phyloP scores from a whole-genome alignment of 805 yeast genomes.

The Saturnispora sanitii region DNA sequence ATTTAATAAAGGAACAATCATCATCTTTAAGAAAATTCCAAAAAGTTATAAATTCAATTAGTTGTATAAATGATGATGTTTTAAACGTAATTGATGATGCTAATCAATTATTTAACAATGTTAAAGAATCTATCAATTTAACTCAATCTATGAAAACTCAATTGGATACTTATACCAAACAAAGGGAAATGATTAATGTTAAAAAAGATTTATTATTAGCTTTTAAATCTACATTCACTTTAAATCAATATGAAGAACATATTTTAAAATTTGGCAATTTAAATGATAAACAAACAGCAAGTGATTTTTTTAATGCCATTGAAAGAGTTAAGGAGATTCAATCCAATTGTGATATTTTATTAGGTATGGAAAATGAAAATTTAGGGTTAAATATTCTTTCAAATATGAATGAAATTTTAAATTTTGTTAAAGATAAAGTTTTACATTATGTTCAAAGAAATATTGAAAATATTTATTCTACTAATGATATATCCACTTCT shows the following conservation, averaged over 20 bases:
- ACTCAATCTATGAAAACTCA: constrained; percentile 14
- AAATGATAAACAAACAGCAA: constrained; percentile 33
- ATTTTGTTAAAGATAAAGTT: constrained; percentile 46
- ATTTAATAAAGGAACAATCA: constrained; percentile 47
- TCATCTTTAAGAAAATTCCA: constrained; percentile 36
- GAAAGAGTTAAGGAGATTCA: constrained; percentile 55
- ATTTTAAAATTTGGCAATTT: constrained; percentile 27
- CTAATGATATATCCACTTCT: constrained; percentile 1
- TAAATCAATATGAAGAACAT: constrained; percentile 64
- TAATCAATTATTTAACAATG: constrained; percentile 16
- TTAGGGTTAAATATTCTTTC: constrained; percentile 59
- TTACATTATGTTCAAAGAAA: constrained; percentile 29
- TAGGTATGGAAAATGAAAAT: constrained; percentile 58
- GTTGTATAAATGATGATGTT: constrained; percentile 23
- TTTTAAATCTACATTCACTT: constrained; percentile 53
- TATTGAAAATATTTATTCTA: constrained; percentile 20
- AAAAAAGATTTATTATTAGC: constrained; percentile 43
- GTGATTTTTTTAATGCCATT: constrained; percentile 47
- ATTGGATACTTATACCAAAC: constrained; percentile 20
- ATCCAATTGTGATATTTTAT: constrained; percentile 55
- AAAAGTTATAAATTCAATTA: constrained; percentile 34
- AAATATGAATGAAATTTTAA: constrained; percentile 42
- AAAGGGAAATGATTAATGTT: constrained; percentile 30
- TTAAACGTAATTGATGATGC: constrained; percentile 20
- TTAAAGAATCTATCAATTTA: constrained; percentile 22